Evolutionary conservation across 805 yeast species (phyloP), one percentile per base, ranked within the genome.

Genomic region (Cyberlindnera suaveolens): DNA sequence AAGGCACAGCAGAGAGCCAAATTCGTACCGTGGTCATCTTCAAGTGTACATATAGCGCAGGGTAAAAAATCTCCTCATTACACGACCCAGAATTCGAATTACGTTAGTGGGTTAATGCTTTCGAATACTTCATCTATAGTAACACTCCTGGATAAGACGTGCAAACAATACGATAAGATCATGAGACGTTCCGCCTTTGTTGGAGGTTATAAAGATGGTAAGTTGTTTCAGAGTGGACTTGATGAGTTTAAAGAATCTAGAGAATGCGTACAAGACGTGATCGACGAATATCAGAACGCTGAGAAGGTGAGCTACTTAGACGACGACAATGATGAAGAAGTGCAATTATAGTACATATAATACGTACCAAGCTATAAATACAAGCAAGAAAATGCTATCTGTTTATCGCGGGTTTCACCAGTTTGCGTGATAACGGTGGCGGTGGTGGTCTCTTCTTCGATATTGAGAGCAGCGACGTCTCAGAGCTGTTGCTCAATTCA

Each of bases 11-110:
- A 77, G 41, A 63, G 91, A 42, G 70, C 88, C 1, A 71, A 75
- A 23, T 93, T 88, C 65, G 87, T 87, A 3, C 93, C 96, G 0
- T 85, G 96, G 89, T 77, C 88, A 0, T 80, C 93, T 0, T 76
- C 89, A 0, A 75, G 89, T 7, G 74, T 89, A 6, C 93, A 88
- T 56, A 68, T 89, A 1, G 89, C 91, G 7, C 68, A 80, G 38
- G 89, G 96, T 0, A 73, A 76, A 44, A 80, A 78, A 49, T 84
- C 96, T 9, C 82, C 89, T 5, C 84, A 67, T 44, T 46, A 50
- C 29, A 34, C 41, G 20, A 56, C 60, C 3, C 39, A 51, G 8
- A 64, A 64, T 33, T 66, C 73, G 7, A 63, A 72, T 30, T 68
- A 72, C 41, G 78, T 86, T 4, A 82, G 81, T 51, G 98, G 98